Base-by-base conservation (phyloP, 805 yeast genomes). In the Candida silvicultrix region DNA sequence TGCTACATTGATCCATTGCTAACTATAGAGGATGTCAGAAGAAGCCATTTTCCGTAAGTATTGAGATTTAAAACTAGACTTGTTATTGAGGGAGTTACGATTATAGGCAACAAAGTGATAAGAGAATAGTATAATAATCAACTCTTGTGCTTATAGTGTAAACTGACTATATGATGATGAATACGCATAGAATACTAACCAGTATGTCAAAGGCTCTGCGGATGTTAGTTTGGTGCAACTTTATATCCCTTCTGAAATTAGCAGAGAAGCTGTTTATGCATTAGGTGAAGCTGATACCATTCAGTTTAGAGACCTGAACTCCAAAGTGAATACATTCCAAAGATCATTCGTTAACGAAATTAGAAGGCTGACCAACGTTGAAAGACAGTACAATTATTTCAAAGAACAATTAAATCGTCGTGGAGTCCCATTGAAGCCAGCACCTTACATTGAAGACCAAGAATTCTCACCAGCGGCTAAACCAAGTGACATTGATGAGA, bases 191-290 rank as follows among this genome's bases (percentile, higher is more conserved):
- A 7, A 15, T 39, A 51, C 51, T 47, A 46, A 54, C 56, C 14
- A 35, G 31, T 31, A 36, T 10, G 14, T 3, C 5, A 19, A 25
- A 59, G 64, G 97, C 74, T 88, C 98, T 50, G 98, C 98, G 85
- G 96, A 89, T 62, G 94, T 94, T 98, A 80, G 96, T 44, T 77
- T 95, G 59, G 86, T 92, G 43, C 98, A 94, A 71, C 75, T 94
- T 56, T 94, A 87, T 66, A 81, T 94, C 49, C 94, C 99, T 10
- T 83, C 89, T 21, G 99, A 94, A 69, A 84, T 89, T 39, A 78
- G 95, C 15, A 75, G 97, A 52, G 95, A 89, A 49, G 79, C 89
- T 44, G 85, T 90, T 22, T 81, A 89, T 49, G 80, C 88, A 29
- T 71, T 94, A 37, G 99, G 99, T 15, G 87, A 88, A 58, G 71